Base-by-base conservation (phyloP, 768 basidiomycete species). In the Postia placenta region DNA sequence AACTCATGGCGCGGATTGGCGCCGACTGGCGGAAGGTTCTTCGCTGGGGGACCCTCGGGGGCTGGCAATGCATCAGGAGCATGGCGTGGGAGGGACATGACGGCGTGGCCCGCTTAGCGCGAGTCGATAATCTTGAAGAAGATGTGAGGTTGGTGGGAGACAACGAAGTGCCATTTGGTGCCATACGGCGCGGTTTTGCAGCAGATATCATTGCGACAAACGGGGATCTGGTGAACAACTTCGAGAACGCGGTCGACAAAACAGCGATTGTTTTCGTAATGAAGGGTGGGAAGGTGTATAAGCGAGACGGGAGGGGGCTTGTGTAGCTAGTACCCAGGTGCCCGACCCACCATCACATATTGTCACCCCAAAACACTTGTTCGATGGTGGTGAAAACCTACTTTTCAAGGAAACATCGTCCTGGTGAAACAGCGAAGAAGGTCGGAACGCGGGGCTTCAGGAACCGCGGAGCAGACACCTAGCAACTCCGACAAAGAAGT, bases 31-130 rank as follows among this genome's bases (percentile, higher is more conserved):
- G 64, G 27, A 66, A 67, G 45, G 76, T 84, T 14, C 62, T 86
- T 26, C 66, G 67, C n/a, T 80, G 79, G 78, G 76, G 69, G 15
- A 83, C 81, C 23, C 59, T 80, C 17, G 75, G 76, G 1, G 81
- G 80, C 4, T 80, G 83, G 80, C 66, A 71, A 55, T 76, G 76
- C 47, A 63, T 83, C 11, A 63, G 77, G 43, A 71, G 72, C 25
- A 59, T 67, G 60, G 65, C 68, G 17, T 78, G 75, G 74, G 76
- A 80, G 52, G 69, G 66, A 5, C 19, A 42, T 3, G 49, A 38
- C 11, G 66, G 67, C 3, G 45, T 40, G 11, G 56, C 48, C 47
- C 60, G 66, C 28, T 54, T 72, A 22, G 52, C 47, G 3, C 39
- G 55, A 41, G 56, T 67, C 37, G 55, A 60, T 14, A 58, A 60